Evolutionary conservation across 2,329 filamentous ascomycete genomes (phyloP), one percentile per base, ranked within the genome.

Genomic region (Hymenoscyphus scutula): DNA sequence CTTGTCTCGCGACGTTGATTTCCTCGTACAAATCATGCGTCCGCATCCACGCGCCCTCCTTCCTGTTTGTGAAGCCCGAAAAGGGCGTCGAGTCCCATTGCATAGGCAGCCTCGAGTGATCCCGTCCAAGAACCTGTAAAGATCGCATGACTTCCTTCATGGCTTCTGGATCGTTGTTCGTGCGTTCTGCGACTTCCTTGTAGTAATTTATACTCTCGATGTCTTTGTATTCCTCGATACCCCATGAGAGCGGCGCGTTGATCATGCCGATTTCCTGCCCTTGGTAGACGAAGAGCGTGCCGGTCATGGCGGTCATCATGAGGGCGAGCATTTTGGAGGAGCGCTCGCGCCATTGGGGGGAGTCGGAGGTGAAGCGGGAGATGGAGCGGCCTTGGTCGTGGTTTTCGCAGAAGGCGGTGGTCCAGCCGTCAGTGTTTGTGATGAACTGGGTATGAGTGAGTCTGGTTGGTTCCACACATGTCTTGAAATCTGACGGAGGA

Each of bases 81-180:
- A 87, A 80, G 0, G 77, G 72, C 0, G 76, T 76, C 0, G 73
- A 78, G 61, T 80, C 80, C 88, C 88, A 91, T 66, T 88, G 86
- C 77, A 91, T 84, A 0, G 88, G 88, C 3, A 85, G 81, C n/a
- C 88, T 80, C 8, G 86, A 81, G 70, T 91, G 84, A 71, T 91
- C 88, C 34, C 87, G 78, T 5, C 82, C 86, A 32, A 89, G 81
- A 63, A 81, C 78, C 65, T 86, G 82, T 58, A 90, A 76, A 45
- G 83, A 78, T 8, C 77, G 73, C 68, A 81, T 79, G 0, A 80
- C 82, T 41, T 80, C 76, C 13, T 76, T 76, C 1, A 84, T 74
- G 30, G 73, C 75, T 48, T 77, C 75, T 0, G 66, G 65, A 59
- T 80, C 77, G 1, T 79, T 68, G 27, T 70, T 63, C 15, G 69